Conservation (phyloP, 2,329 filamentous ascomycete species). For the Ophiosphaerella korrae region DNA sequence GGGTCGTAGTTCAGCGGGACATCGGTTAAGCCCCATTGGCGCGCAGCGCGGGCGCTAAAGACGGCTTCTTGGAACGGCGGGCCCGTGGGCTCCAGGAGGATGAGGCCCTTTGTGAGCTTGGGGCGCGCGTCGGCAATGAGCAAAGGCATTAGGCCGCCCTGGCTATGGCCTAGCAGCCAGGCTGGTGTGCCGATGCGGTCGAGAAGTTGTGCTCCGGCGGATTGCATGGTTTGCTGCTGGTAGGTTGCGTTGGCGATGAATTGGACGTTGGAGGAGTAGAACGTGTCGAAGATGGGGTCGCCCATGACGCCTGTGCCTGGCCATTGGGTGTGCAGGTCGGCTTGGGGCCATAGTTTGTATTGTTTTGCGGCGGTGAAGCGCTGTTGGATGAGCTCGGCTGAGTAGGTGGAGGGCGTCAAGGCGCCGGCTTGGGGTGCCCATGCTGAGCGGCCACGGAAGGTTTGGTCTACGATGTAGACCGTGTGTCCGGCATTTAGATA, state of each 20-base stretch:
- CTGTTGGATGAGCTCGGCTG: constrained; percentile 13
- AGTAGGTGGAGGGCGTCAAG: background rate
- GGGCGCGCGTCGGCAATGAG: constrained; percentile 31
- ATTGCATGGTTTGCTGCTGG: constrained; percentile 25
- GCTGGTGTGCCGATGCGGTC: constrained; percentile 20
- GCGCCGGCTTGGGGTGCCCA: too few species aligned
- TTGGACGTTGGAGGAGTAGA: constrained; percentile 19
- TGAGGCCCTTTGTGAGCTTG: constrained; percentile 21
- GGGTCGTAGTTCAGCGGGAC: constrained; percentile 22
- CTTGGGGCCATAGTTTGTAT: constrained; percentile 19
- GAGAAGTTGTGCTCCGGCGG: constrained; percentile 20
- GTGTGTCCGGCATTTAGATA: constrained; percentile 25
- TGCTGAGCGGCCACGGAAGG: constrained; percentile 11
- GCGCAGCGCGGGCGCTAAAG: constrained; percentile 14
- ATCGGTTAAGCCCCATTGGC: constrained; percentile 26
- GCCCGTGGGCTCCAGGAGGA: constrained; percentile 29
- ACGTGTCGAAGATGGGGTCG: constrained; percentile 25
- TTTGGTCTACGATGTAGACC: constrained; percentile 26
- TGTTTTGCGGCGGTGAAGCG: constrained; percentile 21
- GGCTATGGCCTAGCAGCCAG: constrained; percentile 25
- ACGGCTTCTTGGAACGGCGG: constrained; percentile 12
- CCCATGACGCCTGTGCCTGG: constrained; percentile 21
- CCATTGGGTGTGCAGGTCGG: constrained; percentile 26
- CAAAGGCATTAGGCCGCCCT: constrained; percentile 25
- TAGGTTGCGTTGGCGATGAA: constrained; percentile 20